Conservation (phyloP, 345 rosid genomes). For the Eucalyptus polybractea region DNA sequence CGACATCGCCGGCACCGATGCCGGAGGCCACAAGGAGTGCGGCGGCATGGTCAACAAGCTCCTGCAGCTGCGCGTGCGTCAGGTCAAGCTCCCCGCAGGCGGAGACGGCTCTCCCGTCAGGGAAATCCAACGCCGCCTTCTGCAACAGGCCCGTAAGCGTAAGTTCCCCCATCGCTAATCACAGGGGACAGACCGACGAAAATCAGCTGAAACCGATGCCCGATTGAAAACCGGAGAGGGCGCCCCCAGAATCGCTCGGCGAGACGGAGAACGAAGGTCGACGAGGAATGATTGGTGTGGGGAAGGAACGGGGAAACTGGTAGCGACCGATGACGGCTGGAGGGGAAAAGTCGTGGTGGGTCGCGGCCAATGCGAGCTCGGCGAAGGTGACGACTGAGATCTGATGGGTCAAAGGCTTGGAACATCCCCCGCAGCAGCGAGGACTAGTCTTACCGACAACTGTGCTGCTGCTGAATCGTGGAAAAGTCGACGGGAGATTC, state of each 20-base stretch:
- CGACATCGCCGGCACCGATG: slow-evolving; percentile 35
- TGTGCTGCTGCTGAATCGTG: not conserved
- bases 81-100: slow-evolving; percentile 27
- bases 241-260: not conserved
- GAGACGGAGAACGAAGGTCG: not conserved
- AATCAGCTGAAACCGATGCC: not conserved
- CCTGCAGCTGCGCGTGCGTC: slow-evolving; percentile 21
- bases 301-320: not conserved
- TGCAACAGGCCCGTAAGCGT: slow-evolving; percentile 35
- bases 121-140: slow-evolving; percentile 29
- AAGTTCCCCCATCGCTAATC: not conserved
- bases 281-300: not conserved
- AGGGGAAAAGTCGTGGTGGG: too few relatives aligned
- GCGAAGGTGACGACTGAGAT: not conserved
- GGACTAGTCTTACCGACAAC: not conserved
- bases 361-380: too few relatives aligned
- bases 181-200: not conserved
- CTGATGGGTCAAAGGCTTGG: not conserved
- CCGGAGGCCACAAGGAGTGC: slow-evolving; percentile 34
- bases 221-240: not conserved
- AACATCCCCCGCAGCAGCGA: not conserved
- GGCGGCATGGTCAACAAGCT: slow-evolving; percentile 41
- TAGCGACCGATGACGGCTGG: too few relatives aligned
- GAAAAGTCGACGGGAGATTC: not conserved
- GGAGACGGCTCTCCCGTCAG: slow-evolving; percentile 20